These are phyloP conservation scores for Colletotrichum neosansevieriae DNA, from an alignment of 2,329 filamentous ascomycete species.

Conservation along the genomic window DNA sequence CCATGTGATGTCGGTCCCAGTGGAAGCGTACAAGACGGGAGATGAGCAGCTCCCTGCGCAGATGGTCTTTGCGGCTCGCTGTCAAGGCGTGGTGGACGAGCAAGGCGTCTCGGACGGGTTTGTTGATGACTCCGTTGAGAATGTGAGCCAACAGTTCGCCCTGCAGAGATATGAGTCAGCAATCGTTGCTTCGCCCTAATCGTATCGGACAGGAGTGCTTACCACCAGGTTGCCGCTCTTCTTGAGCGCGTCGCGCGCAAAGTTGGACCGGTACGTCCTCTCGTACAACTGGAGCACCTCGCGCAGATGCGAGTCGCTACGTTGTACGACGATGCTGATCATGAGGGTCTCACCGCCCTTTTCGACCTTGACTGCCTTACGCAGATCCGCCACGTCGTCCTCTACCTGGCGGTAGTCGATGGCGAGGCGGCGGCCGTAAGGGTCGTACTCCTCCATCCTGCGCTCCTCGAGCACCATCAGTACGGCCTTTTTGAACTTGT, in stretches of 20 bases:
- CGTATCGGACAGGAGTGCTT: conserved; percentile 56
- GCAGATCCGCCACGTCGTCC: conserved; percentile 79
- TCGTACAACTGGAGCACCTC: conserved; percentile 86
- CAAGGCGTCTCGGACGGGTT: conserved; percentile 90
- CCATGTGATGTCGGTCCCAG: conserved; percentile 89
- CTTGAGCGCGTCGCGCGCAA: conserved; percentile 86
- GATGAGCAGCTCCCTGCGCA: conserved; percentile 88
- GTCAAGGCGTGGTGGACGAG: conserved; percentile 91
- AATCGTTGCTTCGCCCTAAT: not conserved
- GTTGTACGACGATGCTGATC: conserved; percentile 83
- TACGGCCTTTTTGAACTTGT: conserved; percentile 94
- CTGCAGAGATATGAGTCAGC: conserved; percentile 58
- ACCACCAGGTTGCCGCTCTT: conserved; percentile 95
- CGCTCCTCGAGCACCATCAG: conserved; percentile 85
- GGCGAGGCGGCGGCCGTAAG: conserved; percentile 67
- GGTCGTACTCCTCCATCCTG: conserved; percentile 84
- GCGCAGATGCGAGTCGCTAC: conserved; percentile 84
- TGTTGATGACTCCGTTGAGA: conserved; percentile 96
- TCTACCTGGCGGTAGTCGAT: conserved; percentile 72
- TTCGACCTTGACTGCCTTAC: conserved; percentile 75
- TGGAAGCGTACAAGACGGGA: conserved; percentile 89
- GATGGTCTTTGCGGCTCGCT: conserved; percentile 75
- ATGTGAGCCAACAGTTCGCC: conserved; percentile 95
- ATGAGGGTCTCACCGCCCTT: conserved; percentile 90
- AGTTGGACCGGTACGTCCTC: conserved; percentile 78